These are phyloP conservation scores for Chlorella sp. DNA, from an alignment of 139 green algal genomes.

Conservation along the genomic window DNA sequence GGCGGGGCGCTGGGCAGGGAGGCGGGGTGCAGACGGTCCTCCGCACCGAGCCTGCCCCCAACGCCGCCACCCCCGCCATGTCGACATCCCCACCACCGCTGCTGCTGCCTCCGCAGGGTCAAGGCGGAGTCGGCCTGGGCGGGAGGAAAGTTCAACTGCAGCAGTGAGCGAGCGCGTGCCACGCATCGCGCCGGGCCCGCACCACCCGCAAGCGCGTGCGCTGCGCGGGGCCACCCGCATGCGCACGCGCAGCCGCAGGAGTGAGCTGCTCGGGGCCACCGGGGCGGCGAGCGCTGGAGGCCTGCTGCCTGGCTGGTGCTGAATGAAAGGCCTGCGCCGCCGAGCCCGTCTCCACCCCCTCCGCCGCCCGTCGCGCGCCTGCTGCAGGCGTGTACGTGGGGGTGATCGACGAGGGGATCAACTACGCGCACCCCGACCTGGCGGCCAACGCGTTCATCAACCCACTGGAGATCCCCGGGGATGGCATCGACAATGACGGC, in stretches of 20 bases:
- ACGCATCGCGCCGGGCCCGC: too few relatives aligned
- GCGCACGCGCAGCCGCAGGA: neutral
- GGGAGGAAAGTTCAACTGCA: too few relatives aligned
- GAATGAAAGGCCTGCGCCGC: too few relatives aligned
- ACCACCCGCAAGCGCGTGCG: neutral
- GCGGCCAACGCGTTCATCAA: constrained; percentile 65
- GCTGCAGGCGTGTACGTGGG: constrained; percentile 49
- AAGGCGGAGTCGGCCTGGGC: too few relatives aligned
- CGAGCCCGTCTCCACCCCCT: neutral
- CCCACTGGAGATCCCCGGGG: constrained; percentile 49
- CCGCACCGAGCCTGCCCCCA: too few relatives aligned
- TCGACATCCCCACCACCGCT: too few relatives aligned
- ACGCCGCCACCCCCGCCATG: too few relatives aligned
- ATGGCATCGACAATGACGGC: constrained; percentile 68
- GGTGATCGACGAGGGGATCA: constrained; percentile 66
- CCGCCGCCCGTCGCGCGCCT: neutral
- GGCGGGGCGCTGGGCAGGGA: too few relatives aligned
- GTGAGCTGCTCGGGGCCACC: neutral
- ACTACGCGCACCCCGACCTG: constrained; percentile 67
- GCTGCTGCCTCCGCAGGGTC: too few relatives aligned
- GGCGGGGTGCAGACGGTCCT: too few relatives aligned
- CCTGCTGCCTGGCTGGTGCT: neutral
- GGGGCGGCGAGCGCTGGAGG: neutral
- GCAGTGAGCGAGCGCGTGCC: too few relatives aligned
- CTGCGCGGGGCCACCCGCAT: neutral